Conservation (phyloP, 2,329 filamentous ascomycete genomes). For the Shiraia bambusicola region DNA sequence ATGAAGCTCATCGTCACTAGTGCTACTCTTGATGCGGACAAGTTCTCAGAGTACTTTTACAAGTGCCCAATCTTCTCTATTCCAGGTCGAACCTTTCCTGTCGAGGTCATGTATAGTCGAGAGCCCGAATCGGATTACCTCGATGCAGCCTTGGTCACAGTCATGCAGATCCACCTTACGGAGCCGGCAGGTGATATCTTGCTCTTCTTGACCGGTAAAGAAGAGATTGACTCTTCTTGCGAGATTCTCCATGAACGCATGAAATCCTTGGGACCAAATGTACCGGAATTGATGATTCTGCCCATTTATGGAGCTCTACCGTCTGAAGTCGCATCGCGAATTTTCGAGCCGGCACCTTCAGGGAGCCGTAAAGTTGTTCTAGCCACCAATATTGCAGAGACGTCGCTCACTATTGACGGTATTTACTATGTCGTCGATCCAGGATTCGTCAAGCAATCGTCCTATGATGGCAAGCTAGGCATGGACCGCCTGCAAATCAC, state of each 20-base stretch:
- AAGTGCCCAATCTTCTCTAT: constrained; percentile 96
- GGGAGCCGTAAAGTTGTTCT: constrained; percentile 93
- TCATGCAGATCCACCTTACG: constrained; percentile 96
- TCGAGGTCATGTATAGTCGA: constrained; percentile 91
- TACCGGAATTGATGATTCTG: constrained; percentile 88
- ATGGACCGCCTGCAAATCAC: constrained; percentile 97
- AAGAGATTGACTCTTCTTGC: constrained; percentile 94
- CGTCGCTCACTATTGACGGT: constrained; percentile 94
- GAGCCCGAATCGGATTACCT: constrained; percentile 96
- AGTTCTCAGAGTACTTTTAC: constrained; percentile 96
- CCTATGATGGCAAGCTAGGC: constrained; percentile 93
- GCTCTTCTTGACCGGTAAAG: constrained; percentile 94
- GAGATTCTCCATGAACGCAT: constrained; percentile 93
- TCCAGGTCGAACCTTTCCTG: constrained; percentile 89
- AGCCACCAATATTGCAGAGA: constrained; percentile 97
- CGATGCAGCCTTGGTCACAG: constrained; percentile 88
- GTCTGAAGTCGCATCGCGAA: constrained; percentile 87
- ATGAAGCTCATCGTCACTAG: constrained; percentile 99
- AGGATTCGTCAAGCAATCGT: constrained; percentile 96
- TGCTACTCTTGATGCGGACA: constrained; percentile 94
- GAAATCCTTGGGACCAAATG: constrained; percentile 87
- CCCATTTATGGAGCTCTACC: constrained; percentile 96
- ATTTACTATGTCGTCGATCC: constrained; percentile 98
- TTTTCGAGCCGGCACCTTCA: constrained; percentile 88
- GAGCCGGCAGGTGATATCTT: constrained; percentile 92